A percentile compares a stretch with the other conserved stretches of the same genome.
Conservation (phyloP, 139 green algal genomes). For the Nannochloris sp. region DNA sequence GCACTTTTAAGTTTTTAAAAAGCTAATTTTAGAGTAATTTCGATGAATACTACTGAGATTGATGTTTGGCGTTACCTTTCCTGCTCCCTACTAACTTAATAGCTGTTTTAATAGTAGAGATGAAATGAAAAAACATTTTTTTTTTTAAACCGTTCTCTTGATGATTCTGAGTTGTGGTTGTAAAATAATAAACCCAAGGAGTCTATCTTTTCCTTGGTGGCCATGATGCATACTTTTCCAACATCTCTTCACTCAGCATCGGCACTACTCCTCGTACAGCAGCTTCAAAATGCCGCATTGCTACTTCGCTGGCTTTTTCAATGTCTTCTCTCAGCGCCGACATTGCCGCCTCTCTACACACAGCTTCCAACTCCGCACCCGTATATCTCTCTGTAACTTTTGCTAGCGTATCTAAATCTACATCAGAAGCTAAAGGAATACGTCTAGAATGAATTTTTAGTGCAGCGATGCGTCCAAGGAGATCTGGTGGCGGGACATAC, state of each 20-base stretch:
- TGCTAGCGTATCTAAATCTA: constrained; percentile 56
- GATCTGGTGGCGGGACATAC: constrained; percentile 85
- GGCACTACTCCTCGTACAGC: constrained; percentile 29
- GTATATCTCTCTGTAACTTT: constrained; percentile 43
- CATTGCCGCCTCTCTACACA: constrained; percentile 79
- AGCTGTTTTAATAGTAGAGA: no score
- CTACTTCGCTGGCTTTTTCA: constrained; percentile 27
- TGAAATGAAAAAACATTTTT: no score
- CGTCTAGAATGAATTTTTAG: constrained; percentile 43
- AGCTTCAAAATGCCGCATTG: constrained; percentile 36
- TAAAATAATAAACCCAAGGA: background rate
- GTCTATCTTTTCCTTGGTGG: background rate
- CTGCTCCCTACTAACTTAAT: no score
- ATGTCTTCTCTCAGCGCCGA: constrained; percentile 69
- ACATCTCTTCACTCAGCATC: constrained; percentile 21
- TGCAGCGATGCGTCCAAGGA: constrained; percentile 23
- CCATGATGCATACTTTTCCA: constrained; percentile 33
- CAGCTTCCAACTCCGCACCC: constrained; percentile 58
- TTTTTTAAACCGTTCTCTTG: no score
- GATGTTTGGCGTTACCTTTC: no score
- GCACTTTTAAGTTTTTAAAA: no score
- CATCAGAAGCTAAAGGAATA: constrained; percentile 66
- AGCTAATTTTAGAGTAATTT: no score
- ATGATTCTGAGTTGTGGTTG: background rate
- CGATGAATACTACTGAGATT: no score